phyloP scores from a whole-genome alignment of 176 grass and related monocot genomes.

The Avena atlantica region DNA sequence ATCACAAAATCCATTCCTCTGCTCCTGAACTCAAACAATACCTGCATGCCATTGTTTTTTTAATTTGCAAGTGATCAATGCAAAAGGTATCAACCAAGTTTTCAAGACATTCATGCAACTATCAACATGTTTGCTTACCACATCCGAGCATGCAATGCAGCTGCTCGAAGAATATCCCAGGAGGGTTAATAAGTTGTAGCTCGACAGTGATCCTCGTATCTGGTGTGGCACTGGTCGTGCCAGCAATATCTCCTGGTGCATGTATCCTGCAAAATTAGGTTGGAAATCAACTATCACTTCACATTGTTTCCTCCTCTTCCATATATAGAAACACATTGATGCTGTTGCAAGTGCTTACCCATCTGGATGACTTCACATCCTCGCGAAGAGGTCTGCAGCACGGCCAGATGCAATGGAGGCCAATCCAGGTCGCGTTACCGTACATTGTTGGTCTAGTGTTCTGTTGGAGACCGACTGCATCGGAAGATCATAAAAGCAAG shows the following conservation, averaged over 20 bases:
- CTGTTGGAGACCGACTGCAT: slow-evolving; percentile 88
- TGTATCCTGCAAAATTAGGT: slow-evolving; percentile 68
- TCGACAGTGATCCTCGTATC: slow-evolving; percentile 79
- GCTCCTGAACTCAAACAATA: slow-evolving; percentile 72
- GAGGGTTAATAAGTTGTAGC: slow-evolving; percentile 79
- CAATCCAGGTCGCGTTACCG: slow-evolving; percentile 90
- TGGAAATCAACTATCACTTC: slow-evolving; percentile 1
- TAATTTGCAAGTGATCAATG: neutral
- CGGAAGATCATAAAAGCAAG: neutral
- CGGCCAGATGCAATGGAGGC: slow-evolving; percentile 82
- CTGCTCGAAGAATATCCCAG: slow-evolving; percentile 81
- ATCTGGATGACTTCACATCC: neutral
- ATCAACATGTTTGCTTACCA: slow-evolving; percentile 54
- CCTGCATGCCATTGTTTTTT: slow-evolving; percentile 44
- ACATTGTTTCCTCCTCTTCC: neutral
- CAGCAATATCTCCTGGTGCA: slow-evolving; percentile 78
- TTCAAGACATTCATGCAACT: slow-evolving; percentile 1
- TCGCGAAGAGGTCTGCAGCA: slow-evolving; percentile 76
- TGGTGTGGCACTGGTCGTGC: slow-evolving; percentile 70
- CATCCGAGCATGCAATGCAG: slow-evolving; percentile 83
- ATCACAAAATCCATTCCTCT: slow-evolving; percentile 86
- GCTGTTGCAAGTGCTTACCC: too few species aligned
- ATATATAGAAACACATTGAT: neutral
- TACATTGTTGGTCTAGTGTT: slow-evolving; percentile 95
- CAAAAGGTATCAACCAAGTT: neutral